Evolutionary conservation across 164 flowering plant genomes (phyloP).

Genomic region (Euptelea pleiosperma): DNA sequence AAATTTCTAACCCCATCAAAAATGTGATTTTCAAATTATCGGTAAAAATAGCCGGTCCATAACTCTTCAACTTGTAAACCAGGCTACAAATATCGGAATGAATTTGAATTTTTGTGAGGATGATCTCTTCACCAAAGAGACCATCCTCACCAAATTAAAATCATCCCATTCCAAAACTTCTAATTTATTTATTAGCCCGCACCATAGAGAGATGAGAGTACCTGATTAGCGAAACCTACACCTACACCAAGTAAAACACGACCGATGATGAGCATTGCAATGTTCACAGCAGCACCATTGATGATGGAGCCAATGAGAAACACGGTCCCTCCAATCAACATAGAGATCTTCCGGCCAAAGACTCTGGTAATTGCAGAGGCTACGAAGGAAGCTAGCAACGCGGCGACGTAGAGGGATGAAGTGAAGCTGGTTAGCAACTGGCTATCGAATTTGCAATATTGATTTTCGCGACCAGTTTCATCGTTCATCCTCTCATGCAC

Average conservation of each 20-base stretch:
- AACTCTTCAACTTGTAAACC: no score
- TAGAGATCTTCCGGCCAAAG: constrained; percentile 15
- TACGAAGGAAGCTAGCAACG: constrained; percentile 15
- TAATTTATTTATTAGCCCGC: constrained; percentile 23
- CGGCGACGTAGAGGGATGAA: constrained; percentile 24
- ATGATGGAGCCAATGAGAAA: constrained; percentile 22
- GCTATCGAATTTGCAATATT: constrained; percentile 28
- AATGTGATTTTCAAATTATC: no score
- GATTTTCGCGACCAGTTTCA: background rate
- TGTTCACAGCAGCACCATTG: constrained; percentile 21
- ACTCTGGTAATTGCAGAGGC: constrained; percentile 18
- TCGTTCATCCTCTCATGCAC: constrained; percentile 6
- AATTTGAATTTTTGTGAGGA: no score
- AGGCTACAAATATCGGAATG: no score
- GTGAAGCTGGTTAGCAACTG: constrained; percentile 15
- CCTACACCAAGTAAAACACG: constrained; percentile 26
- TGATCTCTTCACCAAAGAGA: no score
- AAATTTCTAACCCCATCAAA: no score
- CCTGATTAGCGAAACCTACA: constrained; percentile 27
- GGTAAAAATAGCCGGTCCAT: no score
- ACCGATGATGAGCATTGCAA: constrained; percentile 28
- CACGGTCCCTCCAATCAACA: constrained; percentile 21
- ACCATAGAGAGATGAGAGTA: no score
- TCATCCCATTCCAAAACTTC: no score
- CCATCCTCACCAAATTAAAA: no score